Conservation (phyloP, 345 rosid genomes). For the Hibiscus trionum region DNA sequence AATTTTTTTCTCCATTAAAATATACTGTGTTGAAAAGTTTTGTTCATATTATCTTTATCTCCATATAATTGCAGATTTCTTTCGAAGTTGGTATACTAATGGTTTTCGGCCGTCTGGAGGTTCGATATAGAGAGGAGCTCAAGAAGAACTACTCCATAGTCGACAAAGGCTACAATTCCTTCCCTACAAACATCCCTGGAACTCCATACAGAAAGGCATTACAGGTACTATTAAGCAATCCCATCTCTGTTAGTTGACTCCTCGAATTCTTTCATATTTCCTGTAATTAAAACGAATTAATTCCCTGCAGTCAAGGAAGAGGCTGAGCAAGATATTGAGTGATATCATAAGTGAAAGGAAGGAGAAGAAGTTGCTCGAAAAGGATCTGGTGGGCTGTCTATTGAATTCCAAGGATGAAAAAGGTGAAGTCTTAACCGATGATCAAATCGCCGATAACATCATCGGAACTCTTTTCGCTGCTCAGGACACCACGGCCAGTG, state of each 20-base stretch:
- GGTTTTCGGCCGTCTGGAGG: conserved; percentile 63
- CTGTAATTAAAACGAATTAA: not conserved
- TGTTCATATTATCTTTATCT: not conserved
- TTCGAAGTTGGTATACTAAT: conserved; percentile 73
- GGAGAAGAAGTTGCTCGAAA: conserved; percentile 35
- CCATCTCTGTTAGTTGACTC: not conserved
- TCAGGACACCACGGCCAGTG: conserved; percentile 70
- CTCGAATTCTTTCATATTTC: not conserved
- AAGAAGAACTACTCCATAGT: conserved; percentile 59
- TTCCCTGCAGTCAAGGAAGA: conserved; percentile 41
- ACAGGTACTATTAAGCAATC: conserved; percentile 18
- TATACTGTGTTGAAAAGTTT: not conserved
- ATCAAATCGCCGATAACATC: conserved; percentile 57
- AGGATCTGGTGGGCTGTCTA: conserved; percentile 41
- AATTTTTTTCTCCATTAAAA: not conserved
- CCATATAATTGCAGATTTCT: conserved; percentile 47
- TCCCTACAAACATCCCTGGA: conserved; percentile 74
- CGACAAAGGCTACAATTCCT: conserved; percentile 80
- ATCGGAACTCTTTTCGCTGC: conserved; percentile 71
- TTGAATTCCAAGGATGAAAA: conserved; percentile 42
- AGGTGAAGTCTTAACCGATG: conserved; percentile 29
- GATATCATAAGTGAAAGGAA: conserved; percentile 44
- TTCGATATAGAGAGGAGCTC: conserved; percentile 51
- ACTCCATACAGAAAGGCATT: conserved; percentile 63
- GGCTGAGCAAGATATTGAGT: conserved; percentile 38